Evolutionary conservation across 2,329 filamentous ascomycete species (phyloP).

Genomic region (Trichoderma breve): DNA sequence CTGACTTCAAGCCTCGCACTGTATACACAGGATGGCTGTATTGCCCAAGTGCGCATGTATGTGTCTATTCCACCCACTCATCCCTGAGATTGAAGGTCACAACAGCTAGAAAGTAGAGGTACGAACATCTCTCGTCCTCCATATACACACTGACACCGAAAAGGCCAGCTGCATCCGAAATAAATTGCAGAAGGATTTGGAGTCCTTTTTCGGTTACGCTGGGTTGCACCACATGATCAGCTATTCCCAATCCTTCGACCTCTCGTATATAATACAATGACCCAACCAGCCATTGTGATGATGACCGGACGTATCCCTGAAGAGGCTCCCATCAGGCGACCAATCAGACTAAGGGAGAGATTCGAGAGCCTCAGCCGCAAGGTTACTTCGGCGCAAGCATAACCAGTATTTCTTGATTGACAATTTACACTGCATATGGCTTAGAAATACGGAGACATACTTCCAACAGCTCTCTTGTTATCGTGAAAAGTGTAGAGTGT

Average conservation of each 20-base stretch:
- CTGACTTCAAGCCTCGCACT: not conserved
- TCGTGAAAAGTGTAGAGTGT: not conserved
- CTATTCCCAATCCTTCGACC: not conserved
- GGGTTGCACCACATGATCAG: not conserved
- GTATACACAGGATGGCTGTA: not conserved
- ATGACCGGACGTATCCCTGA: not conserved
- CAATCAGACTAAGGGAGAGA: not conserved
- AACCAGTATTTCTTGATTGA: not conserved
- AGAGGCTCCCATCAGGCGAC: not conserved
- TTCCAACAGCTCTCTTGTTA: not conserved
- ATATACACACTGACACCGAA: not conserved
- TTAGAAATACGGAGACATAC: not conserved
- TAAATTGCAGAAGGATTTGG: not conserved
- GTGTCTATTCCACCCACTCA: not conserved
- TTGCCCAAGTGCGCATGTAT: not conserved
- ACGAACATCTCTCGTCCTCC: not conserved
- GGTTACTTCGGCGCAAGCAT: not conserved
- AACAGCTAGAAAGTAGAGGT: rapidly evolving
- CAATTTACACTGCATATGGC: not conserved
- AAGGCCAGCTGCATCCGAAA: not conserved
- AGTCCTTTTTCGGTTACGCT: not conserved
- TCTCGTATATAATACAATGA: not conserved
- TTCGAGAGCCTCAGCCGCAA: not conserved
- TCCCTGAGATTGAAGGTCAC: not conserved
- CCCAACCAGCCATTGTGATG: not conserved